These are phyloP conservation scores for Phytophthora litchii DNA, from an alignment of 352 stramenopile genomes.

Conservation along the genomic window DNA sequence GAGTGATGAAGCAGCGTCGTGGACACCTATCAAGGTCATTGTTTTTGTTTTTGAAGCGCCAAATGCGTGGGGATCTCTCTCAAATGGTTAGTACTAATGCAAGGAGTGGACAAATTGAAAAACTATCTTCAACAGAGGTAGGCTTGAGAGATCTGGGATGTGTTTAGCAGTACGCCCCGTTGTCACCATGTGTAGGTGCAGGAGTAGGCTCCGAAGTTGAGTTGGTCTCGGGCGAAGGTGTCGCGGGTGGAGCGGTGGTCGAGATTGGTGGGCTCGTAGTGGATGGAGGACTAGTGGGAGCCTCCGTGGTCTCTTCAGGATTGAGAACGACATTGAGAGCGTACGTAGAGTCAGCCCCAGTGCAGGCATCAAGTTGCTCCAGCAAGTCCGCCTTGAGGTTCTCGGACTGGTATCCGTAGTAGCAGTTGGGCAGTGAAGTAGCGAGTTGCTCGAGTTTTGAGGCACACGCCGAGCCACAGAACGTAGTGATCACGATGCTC, in stretches of 20 bases:
- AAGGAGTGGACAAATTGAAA: not conserved
- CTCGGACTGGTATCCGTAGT: constrained; percentile 26
- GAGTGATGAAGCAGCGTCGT: not conserved
- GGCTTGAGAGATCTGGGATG: constrained; percentile 4
- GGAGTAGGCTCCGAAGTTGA: constrained; percentile 19
- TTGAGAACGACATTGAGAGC: constrained; percentile 13
- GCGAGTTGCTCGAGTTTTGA: constrained; percentile 25
- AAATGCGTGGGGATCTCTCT: not conserved
- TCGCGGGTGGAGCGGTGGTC: constrained; percentile 1
- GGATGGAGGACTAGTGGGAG: constrained; percentile 12
- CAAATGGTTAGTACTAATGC: not conserved
- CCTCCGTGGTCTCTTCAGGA: constrained; percentile 8
- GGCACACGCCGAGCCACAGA: constrained; percentile 15
- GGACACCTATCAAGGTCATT: not conserved
- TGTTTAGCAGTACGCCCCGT: constrained; percentile 17
- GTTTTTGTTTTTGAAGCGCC: constrained; percentile 8
- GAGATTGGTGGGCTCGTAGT: constrained; percentile 10
- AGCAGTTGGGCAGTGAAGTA: constrained; percentile 23
- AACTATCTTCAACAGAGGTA: constrained; percentile 1
- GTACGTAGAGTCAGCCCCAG: constrained; percentile 6
- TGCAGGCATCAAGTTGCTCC: constrained; percentile 15
- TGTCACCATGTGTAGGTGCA: constrained; percentile 12
- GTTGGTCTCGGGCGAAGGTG: constrained; percentile 8
- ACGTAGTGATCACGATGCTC: constrained; percentile 16
- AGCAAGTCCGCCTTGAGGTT: constrained; percentile 22